Evolutionary conservation across 2,329 filamentous ascomycete species (phyloP).

Genomic region (Xylaria polymorpha): DNA sequence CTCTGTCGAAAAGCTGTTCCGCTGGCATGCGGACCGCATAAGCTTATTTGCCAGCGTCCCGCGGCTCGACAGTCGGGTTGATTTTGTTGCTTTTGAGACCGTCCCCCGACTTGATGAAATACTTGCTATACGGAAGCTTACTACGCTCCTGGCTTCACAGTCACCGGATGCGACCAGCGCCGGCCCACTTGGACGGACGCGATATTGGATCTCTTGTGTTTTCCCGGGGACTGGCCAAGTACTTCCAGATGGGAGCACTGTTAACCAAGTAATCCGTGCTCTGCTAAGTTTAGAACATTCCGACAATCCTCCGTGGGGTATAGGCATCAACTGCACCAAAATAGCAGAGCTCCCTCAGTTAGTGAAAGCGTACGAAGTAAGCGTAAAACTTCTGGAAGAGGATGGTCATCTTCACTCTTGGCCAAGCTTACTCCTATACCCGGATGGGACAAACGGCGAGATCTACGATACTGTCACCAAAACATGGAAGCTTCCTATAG

Average conservation of each 20-base stretch:
- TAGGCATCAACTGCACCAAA: conserved; percentile 77
- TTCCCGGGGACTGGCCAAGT: conserved; percentile 65
- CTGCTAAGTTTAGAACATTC: conserved; percentile 43
- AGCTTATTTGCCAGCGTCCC: conserved; percentile 59
- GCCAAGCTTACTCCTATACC: conserved; percentile 72
- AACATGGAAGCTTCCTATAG: conserved; percentile 64
- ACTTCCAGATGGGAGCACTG: conserved; percentile 67
- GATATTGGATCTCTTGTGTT: conserved; percentile 72
- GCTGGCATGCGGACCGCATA: conserved; percentile 69
- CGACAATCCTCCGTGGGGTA: conserved; percentile 63
- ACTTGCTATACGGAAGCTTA: conserved; percentile 63
- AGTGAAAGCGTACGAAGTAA: conserved; percentile 65
- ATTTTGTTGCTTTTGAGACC: conserved; percentile 73
- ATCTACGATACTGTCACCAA: conserved; percentile 73
- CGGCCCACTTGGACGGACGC: conserved; percentile 43
- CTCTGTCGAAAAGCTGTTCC: conserved; percentile 56
- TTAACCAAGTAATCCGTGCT: conserved; percentile 55
- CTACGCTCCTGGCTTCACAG: conserved; percentile 47
- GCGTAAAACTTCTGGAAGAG: conserved; percentile 54
- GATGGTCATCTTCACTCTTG: conserved; percentile 52
- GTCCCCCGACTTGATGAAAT: conserved; percentile 73
- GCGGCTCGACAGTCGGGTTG: conserved; percentile 55
- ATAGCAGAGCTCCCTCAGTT: conserved; percentile 69
- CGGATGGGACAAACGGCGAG: conserved; percentile 75
- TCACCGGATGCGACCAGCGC: conserved; percentile 41